These are phyloP conservation scores for Suillus occidentalis DNA, from an alignment of 768 basidiomycete genomes.

Conservation along the genomic window DNA sequence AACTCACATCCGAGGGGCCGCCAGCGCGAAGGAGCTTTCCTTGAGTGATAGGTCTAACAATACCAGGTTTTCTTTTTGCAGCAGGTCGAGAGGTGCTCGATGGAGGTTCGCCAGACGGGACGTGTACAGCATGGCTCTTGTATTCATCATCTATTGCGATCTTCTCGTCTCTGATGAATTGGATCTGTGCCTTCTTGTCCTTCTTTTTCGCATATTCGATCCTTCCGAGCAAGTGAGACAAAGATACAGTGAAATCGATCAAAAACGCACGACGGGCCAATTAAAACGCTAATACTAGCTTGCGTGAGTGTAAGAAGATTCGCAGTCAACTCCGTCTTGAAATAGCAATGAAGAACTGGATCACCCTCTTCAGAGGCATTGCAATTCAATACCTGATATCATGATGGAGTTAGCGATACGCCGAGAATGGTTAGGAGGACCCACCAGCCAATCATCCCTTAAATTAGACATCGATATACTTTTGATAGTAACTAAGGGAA, in stretches of 20 bases:
- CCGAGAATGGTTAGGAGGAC: slow-evolving; percentile 18
- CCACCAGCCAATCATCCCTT: slow-evolving; percentile 93
- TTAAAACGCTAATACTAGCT: slow-evolving; percentile 67
- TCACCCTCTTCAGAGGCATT: slow-evolving; percentile 89
- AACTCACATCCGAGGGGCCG: slow-evolving; percentile 62
- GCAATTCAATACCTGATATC: slow-evolving; percentile 68
- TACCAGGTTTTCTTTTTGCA: slow-evolving; percentile 85
- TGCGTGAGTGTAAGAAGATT: slow-evolving; percentile 81
- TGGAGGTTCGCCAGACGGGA: slow-evolving; percentile 85
- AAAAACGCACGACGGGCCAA: slow-evolving; percentile 71
- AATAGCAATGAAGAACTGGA: slow-evolving; percentile 84
- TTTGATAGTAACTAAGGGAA: slow-evolving; percentile 85
- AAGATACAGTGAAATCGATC: neutral
- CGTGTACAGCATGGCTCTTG: slow-evolving; percentile 90
- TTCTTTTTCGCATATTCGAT: slow-evolving; percentile 95
- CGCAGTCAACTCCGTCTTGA: slow-evolving; percentile 93
- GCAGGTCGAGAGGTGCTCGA: slow-evolving; percentile 80
- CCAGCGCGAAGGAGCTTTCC: slow-evolving; percentile 79
- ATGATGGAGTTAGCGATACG: slow-evolving; percentile 8
- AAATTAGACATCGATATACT: slow-evolving; percentile 85
- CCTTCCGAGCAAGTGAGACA: slow-evolving; percentile 41
- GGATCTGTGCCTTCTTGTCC: slow-evolving; percentile 87
- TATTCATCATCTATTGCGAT: slow-evolving; percentile 78
- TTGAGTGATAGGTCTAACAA: slow-evolving; percentile 80
- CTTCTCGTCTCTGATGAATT: slow-evolving; percentile 87